These are phyloP conservation scores for Pisolithus microcarpus DNA, from an alignment of 768 basidiomycete genomes.

Conservation along the genomic window DNA sequence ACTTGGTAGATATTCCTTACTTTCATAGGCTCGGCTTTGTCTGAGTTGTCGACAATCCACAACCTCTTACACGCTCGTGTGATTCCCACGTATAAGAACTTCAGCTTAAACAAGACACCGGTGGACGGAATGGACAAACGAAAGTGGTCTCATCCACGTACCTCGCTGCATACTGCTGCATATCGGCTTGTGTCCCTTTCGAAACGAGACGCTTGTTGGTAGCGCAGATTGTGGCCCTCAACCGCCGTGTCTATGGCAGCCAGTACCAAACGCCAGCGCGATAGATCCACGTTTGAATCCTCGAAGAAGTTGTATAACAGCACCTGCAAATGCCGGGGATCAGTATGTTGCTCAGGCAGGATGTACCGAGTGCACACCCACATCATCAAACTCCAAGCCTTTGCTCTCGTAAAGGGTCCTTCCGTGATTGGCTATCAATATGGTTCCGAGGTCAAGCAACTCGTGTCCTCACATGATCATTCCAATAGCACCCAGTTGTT, in stretches of 20 bases:
- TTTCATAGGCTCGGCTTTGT: conserved; percentile 50
- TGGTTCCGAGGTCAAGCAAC: neutral
- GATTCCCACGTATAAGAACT: conserved; percentile 63
- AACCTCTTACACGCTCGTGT: conserved; percentile 63
- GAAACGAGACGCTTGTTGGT: conserved; percentile 36
- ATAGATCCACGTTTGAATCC: conserved; percentile 43
- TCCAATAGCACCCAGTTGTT: neutral
- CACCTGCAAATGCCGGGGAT: conserved; percentile 37
- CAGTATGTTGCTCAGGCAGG: neutral
- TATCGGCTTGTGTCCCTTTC: conserved; percentile 38
- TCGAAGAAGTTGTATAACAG: conserved; percentile 70
- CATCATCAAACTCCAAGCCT: conserved; percentile 6
- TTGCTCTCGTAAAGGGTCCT: conserved; percentile 11
- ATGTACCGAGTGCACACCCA: neutral
- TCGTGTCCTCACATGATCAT: neutral
- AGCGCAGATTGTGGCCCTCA: conserved; percentile 6
- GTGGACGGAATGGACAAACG: neutral
- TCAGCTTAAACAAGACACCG: conserved; percentile 36
- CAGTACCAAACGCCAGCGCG: conserved; percentile 57
- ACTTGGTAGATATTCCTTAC: conserved; percentile 24
- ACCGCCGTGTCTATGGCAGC: conserved; percentile 29
- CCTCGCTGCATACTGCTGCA: conserved; percentile 53
- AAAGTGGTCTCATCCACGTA: conserved; percentile 14
- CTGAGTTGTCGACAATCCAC: conserved; percentile 61
- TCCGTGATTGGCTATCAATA: neutral